Evolutionary conservation across 352 stramenopile genomes (phyloP), one percentile per base, ranked within the genome.

Genomic region (Pythium aphanidermatum): DNA sequence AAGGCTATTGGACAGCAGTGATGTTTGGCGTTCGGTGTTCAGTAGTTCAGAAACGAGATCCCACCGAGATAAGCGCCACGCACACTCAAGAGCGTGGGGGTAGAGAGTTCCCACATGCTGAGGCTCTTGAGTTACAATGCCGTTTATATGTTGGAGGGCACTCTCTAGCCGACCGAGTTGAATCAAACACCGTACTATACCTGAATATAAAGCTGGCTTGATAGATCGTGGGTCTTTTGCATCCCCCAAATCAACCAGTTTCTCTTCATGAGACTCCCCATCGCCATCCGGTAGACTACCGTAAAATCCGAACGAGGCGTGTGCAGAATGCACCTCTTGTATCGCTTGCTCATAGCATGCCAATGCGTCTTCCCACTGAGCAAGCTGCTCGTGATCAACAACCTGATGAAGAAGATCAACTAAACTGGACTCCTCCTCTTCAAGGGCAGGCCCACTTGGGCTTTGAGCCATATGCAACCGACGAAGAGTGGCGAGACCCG

Each of bases 21-120:
- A 73, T 12, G 68, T 83, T 42, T 87, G 64, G n/a, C 81, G 82
- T 37, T 91, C 78, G 0, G 79, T 71, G 19, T 79, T 85, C 14
- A 95, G 40, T 20, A 92, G 38, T 50, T 92, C 77, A 8, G 76
- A 58, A 0, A 95, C 56, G 16, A 93, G 57, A 10, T 89, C 76
- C 83, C 83, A 95, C 23, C 81, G 68, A 40, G 76, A 91, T 21
- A 95, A 63, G n/a, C 81, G 68, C 83, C 83, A 95, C 13, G 83
- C 76, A 37, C 81, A 92, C 48, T 95, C 80, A 2, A 95, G 59
- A 2, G 83, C 83, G 51, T 76, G 83, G 10, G 79, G 80, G 51
- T 92, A 92, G 27, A 92, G 61, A 2, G 75, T 83, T n/a, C 64
- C 72, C 29, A 88, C 83, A 36, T 82, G 83, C 24, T 86, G 63